Percentiles rank a stretch among this genome's conserved stretches.
phyloP scores from a whole-genome alignment of 2,329 filamentous ascomycete genomes.

The Cladosporium cucumerinum region DNA sequence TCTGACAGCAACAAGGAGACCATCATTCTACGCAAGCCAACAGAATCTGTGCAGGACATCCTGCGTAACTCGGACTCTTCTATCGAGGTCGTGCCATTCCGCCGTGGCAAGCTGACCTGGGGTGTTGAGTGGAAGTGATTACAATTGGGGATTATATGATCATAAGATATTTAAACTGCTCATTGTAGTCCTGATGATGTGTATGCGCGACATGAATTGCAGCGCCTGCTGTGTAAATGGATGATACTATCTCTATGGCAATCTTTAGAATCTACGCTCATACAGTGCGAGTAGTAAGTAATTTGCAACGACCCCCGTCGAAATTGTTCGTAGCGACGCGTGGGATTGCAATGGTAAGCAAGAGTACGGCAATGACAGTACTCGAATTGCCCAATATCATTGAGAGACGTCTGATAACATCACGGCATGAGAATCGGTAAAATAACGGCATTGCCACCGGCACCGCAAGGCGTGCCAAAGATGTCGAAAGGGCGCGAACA shows the following conservation, averaged over 20 bases:
- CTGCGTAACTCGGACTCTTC: constrained; percentile 51
- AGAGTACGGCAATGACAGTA: background rate
- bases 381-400: background rate
- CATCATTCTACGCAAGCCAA: constrained; percentile 56
- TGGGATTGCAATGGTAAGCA: background rate
- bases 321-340: background rate
- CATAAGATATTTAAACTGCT: constrained; percentile 58
- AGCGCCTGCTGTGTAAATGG: background rate
- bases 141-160: constrained; percentile 33
- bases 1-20: constrained; percentile 45
- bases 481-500: constrained; percentile 10
- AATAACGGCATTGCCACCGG: constrained; percentile 1
- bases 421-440: constrained; percentile 1
- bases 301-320: background rate
- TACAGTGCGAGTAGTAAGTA: background rate
- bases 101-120: constrained; percentile 61
- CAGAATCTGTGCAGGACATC: constrained; percentile 51
- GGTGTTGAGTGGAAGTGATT: constrained; percentile 48
- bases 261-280: too few relatives aligned
- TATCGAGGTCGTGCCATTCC: constrained; percentile 64
- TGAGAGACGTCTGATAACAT: background rate
- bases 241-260: too few relatives aligned
- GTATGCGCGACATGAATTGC: background rate
- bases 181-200: background rate
- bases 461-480: constrained; percentile 2